Base-by-base conservation (phyloP, 805 yeast genomes). In the Metschnikowia amazonensis region DNA sequence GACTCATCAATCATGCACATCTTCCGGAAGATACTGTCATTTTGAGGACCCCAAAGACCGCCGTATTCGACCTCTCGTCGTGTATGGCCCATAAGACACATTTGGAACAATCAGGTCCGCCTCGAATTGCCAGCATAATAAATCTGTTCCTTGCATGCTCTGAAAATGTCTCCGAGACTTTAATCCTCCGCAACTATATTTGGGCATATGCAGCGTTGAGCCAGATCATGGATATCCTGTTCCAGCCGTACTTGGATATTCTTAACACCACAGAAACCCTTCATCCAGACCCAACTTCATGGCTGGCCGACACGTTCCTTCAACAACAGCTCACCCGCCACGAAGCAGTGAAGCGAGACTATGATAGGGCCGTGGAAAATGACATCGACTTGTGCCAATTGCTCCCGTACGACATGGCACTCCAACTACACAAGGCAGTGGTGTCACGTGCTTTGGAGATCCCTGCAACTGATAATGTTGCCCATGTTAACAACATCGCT, bases 391-490 rank as follows among this genome's bases (percentile, higher is more conserved):
- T 10, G 42, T 51, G 1, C 42, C 59, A 14, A 2, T 42, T 58
- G 17, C 44, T 62, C 4, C 29, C 58, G 0, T 60, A 65, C 35
- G 58, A 54, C 16, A 51, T 42, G 14, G 65, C 59, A 21, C 49
- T 45, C 45, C 69, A 67, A 43, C 53, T 70, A n/a, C 53, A 50
- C 13, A 62, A 76, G 20, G 81, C 84, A 0, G 70, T 84, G 0
- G 64, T 73, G 29, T 81, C 88, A 0, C 66, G 92, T 45, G 75
- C 77, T 0, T 65, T 84, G 39, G 89, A 84, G 57, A 82, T 84
- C 2, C 90, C 92, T 0, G 66, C 69, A 55, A 54, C 51, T 3
- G 48, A 37, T 16, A 24, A 24, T 16, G 20, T 14, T 11, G n/a
- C 36, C 28, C 36, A 35, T 18, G 38, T 31, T 20, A 43, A 28